Evolutionary conservation across 208 protist genomes (phyloP).

Genomic region (Trichomonas gallinae): DNA sequence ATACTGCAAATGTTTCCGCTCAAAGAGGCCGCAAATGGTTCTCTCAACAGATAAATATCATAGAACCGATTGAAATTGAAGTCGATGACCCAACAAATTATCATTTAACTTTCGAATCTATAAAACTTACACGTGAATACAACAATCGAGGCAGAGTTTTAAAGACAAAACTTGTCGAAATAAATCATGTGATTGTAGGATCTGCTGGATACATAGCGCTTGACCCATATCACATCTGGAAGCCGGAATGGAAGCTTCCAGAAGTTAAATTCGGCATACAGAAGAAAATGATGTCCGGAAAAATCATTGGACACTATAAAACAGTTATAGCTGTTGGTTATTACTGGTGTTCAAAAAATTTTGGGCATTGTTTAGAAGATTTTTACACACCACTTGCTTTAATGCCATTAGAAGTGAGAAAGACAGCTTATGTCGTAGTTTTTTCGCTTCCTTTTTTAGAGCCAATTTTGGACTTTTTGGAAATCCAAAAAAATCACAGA

Average conservation of each 20-base stretch:
- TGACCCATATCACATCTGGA: not conserved
- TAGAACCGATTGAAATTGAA: no score
- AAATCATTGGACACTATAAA: not conserved
- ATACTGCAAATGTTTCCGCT: no score
- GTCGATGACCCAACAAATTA: not conserved
- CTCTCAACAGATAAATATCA: no score
- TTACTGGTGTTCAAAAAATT: not conserved
- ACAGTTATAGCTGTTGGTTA: not conserved
- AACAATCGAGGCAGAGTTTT: not conserved
- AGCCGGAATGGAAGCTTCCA: not conserved
- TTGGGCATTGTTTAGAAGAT: not conserved
- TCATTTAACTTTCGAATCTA: not conserved
- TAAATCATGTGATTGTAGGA: not conserved
- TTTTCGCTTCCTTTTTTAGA: not conserved
- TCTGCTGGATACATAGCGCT: not conserved
- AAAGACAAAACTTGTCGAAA: not conserved
- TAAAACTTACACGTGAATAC: not conserved
- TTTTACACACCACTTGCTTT: not conserved
- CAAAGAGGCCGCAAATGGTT: no score
- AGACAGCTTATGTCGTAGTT: not conserved
- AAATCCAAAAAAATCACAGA: not conserved
- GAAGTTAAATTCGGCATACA: not conserved
- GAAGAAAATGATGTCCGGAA: not conserved
- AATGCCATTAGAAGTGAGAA: not conserved
- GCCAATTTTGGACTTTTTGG: not conserved